A percentile compares a stretch with the other conserved stretches of the same genome.
These are phyloP conservation scores for Curvularia sp. DNA, from an alignment of 2,329 filamentous ascomycete genomes.

Conservation along the genomic window DNA sequence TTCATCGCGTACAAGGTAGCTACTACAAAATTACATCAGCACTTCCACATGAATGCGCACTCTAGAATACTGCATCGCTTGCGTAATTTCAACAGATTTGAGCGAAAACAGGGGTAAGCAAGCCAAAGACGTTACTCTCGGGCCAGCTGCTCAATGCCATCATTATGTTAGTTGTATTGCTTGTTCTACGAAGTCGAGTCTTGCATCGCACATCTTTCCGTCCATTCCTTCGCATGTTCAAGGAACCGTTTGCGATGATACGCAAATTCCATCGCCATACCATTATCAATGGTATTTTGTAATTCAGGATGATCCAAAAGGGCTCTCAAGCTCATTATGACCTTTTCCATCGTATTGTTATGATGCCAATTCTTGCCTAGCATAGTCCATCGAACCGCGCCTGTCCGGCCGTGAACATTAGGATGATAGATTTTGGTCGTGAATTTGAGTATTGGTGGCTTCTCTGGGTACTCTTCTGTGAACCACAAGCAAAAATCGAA, in stretches of 20 bases:
- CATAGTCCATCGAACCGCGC: conserved; percentile 4
- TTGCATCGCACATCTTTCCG: conserved; percentile 4
- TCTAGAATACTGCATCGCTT: no score
- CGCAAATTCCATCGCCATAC: conserved; percentile 9
- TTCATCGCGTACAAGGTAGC: no score
- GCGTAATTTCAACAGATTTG: no score
- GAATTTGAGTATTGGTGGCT: conserved; percentile 9
- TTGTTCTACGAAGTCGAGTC: not conserved
- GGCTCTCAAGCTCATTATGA: conserved; percentile 4
- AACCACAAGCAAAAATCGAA: conserved; percentile 10
- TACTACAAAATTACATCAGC: no score
- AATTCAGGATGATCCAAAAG: conserved; percentile 9
- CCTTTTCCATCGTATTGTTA: conserved; percentile 6
- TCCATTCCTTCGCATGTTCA: conserved; percentile 7
- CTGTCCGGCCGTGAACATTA: not conserved
- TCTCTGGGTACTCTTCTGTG: conserved; percentile 7
- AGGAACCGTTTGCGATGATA: not conserved
- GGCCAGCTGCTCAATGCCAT: not conserved
- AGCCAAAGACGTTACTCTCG: not conserved
- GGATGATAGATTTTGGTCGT: conserved; percentile 12
- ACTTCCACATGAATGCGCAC: no score
- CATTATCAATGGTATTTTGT: conserved; percentile 5
- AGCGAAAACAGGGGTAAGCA: no score
- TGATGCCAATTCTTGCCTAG: conserved; percentile 4
- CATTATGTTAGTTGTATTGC: no score